These are phyloP conservation scores for Oldenlandia corymbosa DNA, from an alignment of 257 asterid genomes.

Conservation along the genomic window DNA sequence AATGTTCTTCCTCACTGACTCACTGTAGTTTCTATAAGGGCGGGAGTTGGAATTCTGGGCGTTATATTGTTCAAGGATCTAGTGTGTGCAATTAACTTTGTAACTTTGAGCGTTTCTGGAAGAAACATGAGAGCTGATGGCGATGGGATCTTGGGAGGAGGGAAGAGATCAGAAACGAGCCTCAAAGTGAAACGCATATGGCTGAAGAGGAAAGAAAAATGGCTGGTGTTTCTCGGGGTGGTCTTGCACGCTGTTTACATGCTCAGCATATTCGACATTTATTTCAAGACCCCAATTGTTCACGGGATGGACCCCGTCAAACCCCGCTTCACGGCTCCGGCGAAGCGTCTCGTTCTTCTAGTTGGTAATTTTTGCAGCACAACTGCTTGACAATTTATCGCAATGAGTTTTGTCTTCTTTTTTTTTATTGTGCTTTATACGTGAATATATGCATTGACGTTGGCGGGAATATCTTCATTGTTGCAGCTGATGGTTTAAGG, in stretches of 20 bases:
- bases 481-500: slow-evolving; percentile 93
- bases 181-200: slow-evolving; percentile 38
- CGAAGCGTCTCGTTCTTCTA: slow-evolving; percentile 81
- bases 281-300: slow-evolving; percentile 90
- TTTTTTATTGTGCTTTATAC: not conserved
- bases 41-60: not conserved
- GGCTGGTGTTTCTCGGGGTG: slow-evolving; percentile 86
- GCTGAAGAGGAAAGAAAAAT: slow-evolving; percentile 59
- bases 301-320: slow-evolving; percentile 90
- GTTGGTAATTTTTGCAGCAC: slow-evolving; percentile 48
- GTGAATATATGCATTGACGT: not conserved
- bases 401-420: slow-evolving; percentile 13
- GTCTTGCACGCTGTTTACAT: slow-evolving; percentile 89
- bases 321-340: slow-evolving; percentile 79
- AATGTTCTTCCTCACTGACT: too few species aligned
- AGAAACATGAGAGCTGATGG: slow-evolving; percentile 38
- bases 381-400: slow-evolving; percentile 38
- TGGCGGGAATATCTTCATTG: slow-evolving; percentile 1
- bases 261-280: slow-evolving; percentile 96
- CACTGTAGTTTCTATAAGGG: slow-evolving; percentile 7
- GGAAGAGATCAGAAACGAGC: slow-evolving; percentile 33
- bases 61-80: not conserved
- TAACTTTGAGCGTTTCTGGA: not conserved
- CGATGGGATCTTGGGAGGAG: slow-evolving; percentile 58
- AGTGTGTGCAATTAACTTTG: not conserved